Percentiles rank a stretch among this genome's conserved stretches.
Evolutionary conservation across 2,329 filamentous ascomycete species (phyloP).

Genomic region (Sordariomycetes sp.): DNA sequence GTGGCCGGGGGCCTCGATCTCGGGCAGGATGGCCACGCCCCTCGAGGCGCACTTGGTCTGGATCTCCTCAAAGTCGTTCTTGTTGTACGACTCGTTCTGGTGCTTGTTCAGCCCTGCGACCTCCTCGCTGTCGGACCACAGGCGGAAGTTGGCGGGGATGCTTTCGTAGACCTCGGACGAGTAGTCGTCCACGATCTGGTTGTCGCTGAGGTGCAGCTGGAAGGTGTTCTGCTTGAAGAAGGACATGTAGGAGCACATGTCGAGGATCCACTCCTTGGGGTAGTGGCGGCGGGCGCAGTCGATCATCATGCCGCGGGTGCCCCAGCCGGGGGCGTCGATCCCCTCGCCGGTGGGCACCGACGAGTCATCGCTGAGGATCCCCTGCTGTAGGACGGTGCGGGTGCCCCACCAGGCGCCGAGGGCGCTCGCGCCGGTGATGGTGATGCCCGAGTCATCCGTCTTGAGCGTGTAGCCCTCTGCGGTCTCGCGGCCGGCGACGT

Average conservation of each 20-base stretch:
- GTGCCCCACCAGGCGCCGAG: conserved; percentile 50
- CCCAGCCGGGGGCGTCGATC: conserved; percentile 39
- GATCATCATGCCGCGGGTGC: conserved; percentile 36
- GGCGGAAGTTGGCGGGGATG: conserved; percentile 44
- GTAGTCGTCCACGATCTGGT: conserved; percentile 36
- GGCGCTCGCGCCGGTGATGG: conserved; percentile 39
- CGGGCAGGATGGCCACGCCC: conserved; percentile 47
- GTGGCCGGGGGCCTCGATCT: conserved; percentile 50
- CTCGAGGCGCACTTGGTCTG: conserved; percentile 39
- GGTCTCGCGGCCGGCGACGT: conserved; percentile 32
- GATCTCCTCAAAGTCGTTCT: conserved; percentile 37
- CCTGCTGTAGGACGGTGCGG: conserved; percentile 40
- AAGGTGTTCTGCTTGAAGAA: conserved; percentile 52
- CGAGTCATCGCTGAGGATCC: conserved; percentile 23
- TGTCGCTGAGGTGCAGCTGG: conserved; percentile 48
- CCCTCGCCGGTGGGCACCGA: conserved; percentile 28
- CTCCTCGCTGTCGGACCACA: conserved; percentile 35
- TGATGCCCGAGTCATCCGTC: conserved; percentile 26
- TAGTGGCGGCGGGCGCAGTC: conserved; percentile 48
- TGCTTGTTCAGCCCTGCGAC: conserved; percentile 37
- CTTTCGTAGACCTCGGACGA: conserved; percentile 21
- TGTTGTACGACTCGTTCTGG: conserved; percentile 43
- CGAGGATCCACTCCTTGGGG: conserved; percentile 38
- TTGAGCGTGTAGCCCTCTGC: conserved; percentile 37
- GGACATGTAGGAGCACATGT: conserved; percentile 49